Evolutionary conservation across 2,329 filamentous ascomycete species (phyloP).

Genomic region (Acephala macrosclerotiorum): DNA sequence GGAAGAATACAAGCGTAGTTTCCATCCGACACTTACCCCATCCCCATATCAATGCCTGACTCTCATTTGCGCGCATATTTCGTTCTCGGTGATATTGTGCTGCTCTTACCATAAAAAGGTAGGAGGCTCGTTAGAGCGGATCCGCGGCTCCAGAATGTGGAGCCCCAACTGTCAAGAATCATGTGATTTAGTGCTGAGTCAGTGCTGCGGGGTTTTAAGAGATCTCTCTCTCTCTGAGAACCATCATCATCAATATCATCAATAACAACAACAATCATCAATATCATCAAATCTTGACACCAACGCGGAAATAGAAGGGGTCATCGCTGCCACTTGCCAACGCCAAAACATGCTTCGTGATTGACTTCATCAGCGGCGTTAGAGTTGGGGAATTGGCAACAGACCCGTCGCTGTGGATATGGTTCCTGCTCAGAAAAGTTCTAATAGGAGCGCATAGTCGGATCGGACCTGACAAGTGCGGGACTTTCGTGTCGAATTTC

Average conservation of each 20-base stretch:
- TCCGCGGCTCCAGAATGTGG: neutral
- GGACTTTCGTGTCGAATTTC: neutral
- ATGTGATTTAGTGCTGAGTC: too few species aligned
- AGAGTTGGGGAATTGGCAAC: neutral
- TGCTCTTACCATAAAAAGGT: neutral
- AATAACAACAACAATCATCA: too few species aligned
- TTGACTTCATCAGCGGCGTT: neutral
- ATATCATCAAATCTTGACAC: too few species aligned
- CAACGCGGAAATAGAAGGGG: neutral
- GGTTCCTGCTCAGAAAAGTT: neutral
- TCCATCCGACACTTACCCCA: neutral
- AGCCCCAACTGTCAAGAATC: too few species aligned
- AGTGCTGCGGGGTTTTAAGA: too few species aligned
- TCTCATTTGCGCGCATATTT: neutral
- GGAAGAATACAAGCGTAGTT: neutral
- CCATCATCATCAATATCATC: too few species aligned
- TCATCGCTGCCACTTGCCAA: neutral
- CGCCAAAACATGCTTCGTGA: neutral
- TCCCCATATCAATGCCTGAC: neutral
- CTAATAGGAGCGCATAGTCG: slow-evolving; percentile 6
- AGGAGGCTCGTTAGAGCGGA: neutral
- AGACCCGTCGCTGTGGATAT: too few species aligned
- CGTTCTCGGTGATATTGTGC: neutral
- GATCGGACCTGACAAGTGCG: neutral
- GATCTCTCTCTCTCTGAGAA: too few species aligned